These are phyloP conservation scores for Verbascum thapsus DNA, from an alignment of 257 asterid species.

Conservation along the genomic window DNA sequence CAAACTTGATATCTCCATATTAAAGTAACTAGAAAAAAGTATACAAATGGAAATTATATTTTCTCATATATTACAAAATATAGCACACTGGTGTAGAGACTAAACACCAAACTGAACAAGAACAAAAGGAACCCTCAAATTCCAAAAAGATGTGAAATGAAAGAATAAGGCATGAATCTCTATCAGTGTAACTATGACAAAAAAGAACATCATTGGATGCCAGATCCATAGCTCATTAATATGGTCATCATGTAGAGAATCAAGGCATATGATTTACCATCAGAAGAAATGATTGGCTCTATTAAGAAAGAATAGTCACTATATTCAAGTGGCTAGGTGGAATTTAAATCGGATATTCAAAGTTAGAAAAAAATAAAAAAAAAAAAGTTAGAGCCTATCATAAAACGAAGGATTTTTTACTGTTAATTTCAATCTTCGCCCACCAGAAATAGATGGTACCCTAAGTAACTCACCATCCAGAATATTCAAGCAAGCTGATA, in stretches of 20 bases:
- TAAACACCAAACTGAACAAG: too few species aligned
- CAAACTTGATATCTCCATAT: too few species aligned
- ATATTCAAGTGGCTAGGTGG: not conserved
- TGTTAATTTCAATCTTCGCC: not conserved
- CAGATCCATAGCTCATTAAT: constrained; percentile 40
- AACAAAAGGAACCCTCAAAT: not conserved
- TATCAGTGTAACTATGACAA: constrained; percentile 61
- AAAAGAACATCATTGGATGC: constrained; percentile 37
- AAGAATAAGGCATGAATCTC: constrained; percentile 32
- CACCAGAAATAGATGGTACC: not conserved
- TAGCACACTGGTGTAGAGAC: too few species aligned
- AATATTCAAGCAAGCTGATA: not conserved
- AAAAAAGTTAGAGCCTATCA: too few species aligned
- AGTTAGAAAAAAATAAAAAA: not conserved
- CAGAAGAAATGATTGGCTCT: not conserved
- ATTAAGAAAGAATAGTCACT: not conserved
- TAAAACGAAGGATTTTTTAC: not conserved
- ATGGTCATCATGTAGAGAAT: constrained; percentile 43
- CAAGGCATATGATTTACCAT: constrained; percentile 9
- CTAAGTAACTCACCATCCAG: not conserved
- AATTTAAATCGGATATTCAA: not conserved
- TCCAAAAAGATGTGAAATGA: not conserved
- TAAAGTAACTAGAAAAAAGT: too few species aligned
- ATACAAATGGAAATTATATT: too few species aligned
- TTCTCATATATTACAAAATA: too few species aligned